Base-by-base conservation (phyloP, 2,329 filamentous ascomycete species). In the Colletotrichum incanum region DNA sequence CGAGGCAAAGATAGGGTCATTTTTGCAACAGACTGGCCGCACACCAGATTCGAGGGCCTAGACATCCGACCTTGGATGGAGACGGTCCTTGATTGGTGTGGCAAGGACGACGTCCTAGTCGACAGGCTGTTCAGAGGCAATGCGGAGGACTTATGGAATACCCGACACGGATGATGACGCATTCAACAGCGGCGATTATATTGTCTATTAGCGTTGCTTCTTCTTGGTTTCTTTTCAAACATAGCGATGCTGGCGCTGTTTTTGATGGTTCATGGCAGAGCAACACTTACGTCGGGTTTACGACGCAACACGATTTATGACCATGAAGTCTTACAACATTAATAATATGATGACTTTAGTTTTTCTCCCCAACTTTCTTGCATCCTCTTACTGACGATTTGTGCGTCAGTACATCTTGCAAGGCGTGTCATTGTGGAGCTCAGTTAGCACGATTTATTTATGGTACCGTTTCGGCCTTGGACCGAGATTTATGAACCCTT, bases 11-110 rank as follows among this genome's bases (percentile, higher is more conserved):
- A 71, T 28, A 81, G 84, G 20, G 81, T 89, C 12, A 84, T 91
- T 0, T 92, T 90, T 78, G 89, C 88, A 1, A 90, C 88, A 0
- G 90, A 92, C 75, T 92, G 90, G 90, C 90, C 90, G 26, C 89
- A 92, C 78, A 92, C 90, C 3, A 82, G 90, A 16, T 91, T 88
- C 71, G 87, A 90, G 28, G 86, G 86, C 2, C 74, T 90, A 2
- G 86, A 92, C 75, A 87, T 91, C 28, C 81, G 78, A 58, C 86
- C 86, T 0, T 91, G 88, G 77, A 83, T 90, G 37, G 83, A 89
- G 70, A 82, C 79, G 64, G 87, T 89, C 60, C 77, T 91, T 66
- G 81, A 86, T 18, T 88, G 88, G 84, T 90, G 88, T 74, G 83
- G 81, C 1, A 80, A 82, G 1, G 82, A 86, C 65, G 79, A 82